phyloP scores from a whole-genome alignment of 2,329 filamentous ascomycete species.

The Colletotrichum simmondsii region DNA sequence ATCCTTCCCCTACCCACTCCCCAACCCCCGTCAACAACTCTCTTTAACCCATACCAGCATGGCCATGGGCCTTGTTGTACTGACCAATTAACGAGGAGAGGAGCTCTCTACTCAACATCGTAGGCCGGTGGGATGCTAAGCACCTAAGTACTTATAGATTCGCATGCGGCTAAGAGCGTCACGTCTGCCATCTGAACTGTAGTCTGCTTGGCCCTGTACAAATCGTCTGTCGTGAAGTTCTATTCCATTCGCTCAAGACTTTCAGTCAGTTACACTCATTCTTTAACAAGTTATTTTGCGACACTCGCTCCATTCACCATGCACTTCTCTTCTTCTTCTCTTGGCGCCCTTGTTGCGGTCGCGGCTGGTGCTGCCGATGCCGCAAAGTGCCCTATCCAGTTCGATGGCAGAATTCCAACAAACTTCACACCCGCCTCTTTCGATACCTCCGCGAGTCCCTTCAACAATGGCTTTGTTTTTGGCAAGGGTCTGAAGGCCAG shows the following conservation, averaged over 20 bases:
- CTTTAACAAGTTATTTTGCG: not conserved
- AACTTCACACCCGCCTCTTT: constrained; percentile 51
- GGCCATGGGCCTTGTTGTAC: no score
- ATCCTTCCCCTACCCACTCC: not conserved
- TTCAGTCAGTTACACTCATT: not conserved
- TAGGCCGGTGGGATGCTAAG: no score
- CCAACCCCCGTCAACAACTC: no score
- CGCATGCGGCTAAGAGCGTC: not conserved
- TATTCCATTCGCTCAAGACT: not conserved
- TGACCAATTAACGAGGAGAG: no score
- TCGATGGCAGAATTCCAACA: constrained; percentile 57
- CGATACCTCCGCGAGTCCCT: constrained; percentile 53
- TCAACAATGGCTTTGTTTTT: constrained; percentile 63
- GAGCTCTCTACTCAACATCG: no score
- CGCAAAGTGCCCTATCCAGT: constrained; percentile 49
- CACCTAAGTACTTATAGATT: not conserved
- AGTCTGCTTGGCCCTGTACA: not conserved
- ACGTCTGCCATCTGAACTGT: not conserved
- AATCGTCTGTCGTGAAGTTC: not conserved
- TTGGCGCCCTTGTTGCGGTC: not conserved
- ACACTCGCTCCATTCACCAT: not conserved
- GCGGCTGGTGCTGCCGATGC: constrained; percentile 7
- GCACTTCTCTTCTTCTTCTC: not conserved
- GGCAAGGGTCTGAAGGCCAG: constrained; percentile 63
- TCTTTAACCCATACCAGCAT: no score